Evolutionary conservation across 2,329 filamentous ascomycete species (phyloP), one percentile per base, ranked within the genome.

Genomic region (Tolypocladium ovalisporum): DNA sequence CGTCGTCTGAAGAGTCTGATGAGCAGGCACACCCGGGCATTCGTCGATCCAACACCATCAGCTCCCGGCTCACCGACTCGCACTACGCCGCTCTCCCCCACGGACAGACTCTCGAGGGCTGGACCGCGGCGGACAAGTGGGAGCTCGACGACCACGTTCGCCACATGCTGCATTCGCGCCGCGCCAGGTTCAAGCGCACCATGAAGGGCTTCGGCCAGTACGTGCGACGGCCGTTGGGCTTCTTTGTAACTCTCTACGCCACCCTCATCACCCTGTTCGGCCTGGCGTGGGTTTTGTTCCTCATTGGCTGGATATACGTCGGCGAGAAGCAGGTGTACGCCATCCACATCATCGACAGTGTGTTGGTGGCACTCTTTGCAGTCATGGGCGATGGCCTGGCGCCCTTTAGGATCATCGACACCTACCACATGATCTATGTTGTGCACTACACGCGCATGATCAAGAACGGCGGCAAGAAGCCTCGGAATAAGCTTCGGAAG

Each of bases 301-400:
- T 95, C 56, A 96, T 96, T 68, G 89, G 86, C 53, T 95, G 90
- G 90, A 89, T 94, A 67, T 91, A 90, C 61, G 86, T 93, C 24
- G 89, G 88, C 24, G 82, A 83, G 35, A 78, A 79, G 64, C 87
- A 93, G 68, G 74, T 83, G 4, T 93, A 89, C 61, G 70, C 82
- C 40, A 82, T 88, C 63, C 84, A 89, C 60, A 72, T 89, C 54
- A 88, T 89, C 62, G 86, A 89, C 71, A 85, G 86, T 63, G 77
- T 87, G 34, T 76, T 89, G 17, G 86, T 89, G 8, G 86, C 84
- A 13, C 76, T 89, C 8, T 89, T 89, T 62, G 85, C 82, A 55
- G 72, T 89, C 59, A 84, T 89, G 68, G 86, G 86, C 53, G 86
- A 88, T 62, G 86, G 86, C 2, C 72, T 89, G 36, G 84, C 83